Base-by-base conservation (phyloP, 2,329 filamentous ascomycete species). In the Colletotrichum tropicicola region DNA sequence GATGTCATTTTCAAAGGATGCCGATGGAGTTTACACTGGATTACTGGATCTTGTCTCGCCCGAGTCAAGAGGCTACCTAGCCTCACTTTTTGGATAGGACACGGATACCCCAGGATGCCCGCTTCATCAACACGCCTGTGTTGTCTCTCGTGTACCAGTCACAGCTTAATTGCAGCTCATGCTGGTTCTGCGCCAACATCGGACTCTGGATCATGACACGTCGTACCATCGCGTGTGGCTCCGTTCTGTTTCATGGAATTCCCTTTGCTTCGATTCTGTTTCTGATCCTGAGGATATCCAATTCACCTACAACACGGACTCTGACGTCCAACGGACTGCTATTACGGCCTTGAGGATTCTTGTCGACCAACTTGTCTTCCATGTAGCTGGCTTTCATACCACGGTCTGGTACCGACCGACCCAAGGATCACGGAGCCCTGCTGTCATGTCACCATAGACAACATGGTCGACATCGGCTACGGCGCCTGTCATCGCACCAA, bases 241-340 rank as follows among this genome's bases (percentile, higher is more conserved):
- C 39, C 43, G 23, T 61, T 65, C 66, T 65, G 41, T 51, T 55
- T 35, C 54, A 47, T 62, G 64, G 67, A 47, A 65, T 65, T 25
- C 54, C 58, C 30, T 55, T 49, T 57, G 25, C 48, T 53, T 62
- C 56, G 61, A 60, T 54, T 27, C 28, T 25, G 23, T 44, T 27
- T 45, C 30, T 21, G 17, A 45, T 13, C 32, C 21, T 12, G 9
- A 32, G 37, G 35, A 25, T 32, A 10, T 32, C 19, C 52, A 28
- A 13, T 17, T 28, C 4, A 17, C 39, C 5, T 52, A 23, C 8
- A 25, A 28, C 10, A 3, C 12, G 27, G 27, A 23, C 8, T 27
- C 5, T 4, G 15, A 3, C 8, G 23, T 15, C 27, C n/a, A 1
- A 21, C 27, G 37, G 55, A 52, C 35, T 41, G 12, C 32, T 35